phyloP scores from a whole-genome alignment of 495 filamentous ascomycete species.

The Lophiotrema nucula region DNA sequence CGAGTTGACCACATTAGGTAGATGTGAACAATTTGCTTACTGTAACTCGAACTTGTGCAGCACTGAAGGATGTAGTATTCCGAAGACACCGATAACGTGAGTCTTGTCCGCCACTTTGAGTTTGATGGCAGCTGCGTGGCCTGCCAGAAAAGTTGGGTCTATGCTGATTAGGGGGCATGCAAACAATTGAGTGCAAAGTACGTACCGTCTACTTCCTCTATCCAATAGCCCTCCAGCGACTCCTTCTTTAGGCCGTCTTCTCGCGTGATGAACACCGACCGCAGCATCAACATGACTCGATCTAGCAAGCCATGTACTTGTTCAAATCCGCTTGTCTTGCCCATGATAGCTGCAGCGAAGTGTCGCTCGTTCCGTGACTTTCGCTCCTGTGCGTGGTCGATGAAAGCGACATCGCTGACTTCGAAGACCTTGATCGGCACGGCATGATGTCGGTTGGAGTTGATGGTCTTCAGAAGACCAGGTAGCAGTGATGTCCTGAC shows the following conservation, averaged over 20 bases:
- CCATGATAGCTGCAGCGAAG: constrained; percentile 92
- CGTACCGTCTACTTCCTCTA: constrained; percentile 80
- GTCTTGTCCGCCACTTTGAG: constrained; percentile 68
- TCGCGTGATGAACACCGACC: constrained; percentile 70
- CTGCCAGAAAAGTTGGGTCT: constrained; percentile 88
- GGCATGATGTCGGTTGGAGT: constrained; percentile 88
- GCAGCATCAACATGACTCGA: constrained; percentile 88
- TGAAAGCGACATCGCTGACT: constrained; percentile 86
- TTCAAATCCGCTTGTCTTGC: constrained; percentile 95
- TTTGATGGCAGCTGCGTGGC: constrained; percentile 81
- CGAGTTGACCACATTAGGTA: neutral
- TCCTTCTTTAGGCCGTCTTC: constrained; percentile 64
- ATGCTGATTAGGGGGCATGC: neutral
- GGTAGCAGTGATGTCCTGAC: constrained; percentile 88
- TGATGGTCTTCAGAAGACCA: constrained; percentile 88
- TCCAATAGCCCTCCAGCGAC: constrained; percentile 73
- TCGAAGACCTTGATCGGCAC: constrained; percentile 94
- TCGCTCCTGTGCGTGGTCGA: constrained; percentile 73
- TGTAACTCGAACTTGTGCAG: constrained; percentile 90
- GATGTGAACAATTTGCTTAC: constrained; percentile 43
- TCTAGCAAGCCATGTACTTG: constrained; percentile 92
- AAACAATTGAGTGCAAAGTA: neutral
- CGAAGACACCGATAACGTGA: constrained; percentile 77
- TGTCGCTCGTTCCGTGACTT: constrained; percentile 88
- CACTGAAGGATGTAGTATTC: constrained; percentile 89